These are phyloP conservation scores for Trichomonas tenax DNA, from an alignment of 208 protist species.

Conservation along the genomic window DNA sequence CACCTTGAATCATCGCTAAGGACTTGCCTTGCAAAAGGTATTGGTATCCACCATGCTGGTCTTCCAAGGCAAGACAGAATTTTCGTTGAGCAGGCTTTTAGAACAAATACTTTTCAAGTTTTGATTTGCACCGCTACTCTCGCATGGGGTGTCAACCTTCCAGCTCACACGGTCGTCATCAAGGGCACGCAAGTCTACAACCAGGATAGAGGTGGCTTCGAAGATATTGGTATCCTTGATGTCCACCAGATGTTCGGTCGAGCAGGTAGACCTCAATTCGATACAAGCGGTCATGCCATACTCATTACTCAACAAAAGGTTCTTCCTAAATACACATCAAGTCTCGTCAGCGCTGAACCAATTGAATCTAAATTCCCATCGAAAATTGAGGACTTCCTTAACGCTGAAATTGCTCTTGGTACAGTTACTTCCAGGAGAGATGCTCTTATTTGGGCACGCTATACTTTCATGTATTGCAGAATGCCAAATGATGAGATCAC, in stretches of 20 bases:
- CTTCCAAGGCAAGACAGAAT: slow-evolving; percentile 73
- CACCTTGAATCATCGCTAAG: slow-evolving; percentile 52
- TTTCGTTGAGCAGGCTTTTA: slow-evolving; percentile 90
- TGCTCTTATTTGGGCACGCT: slow-evolving; percentile 81
- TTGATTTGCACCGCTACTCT: slow-evolving; percentile 96
- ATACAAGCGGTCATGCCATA: slow-evolving; percentile 74
- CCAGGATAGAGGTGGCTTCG: slow-evolving; percentile 74
- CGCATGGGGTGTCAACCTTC: slow-evolving; percentile 99
- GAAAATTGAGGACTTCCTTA: slow-evolving; percentile 86
- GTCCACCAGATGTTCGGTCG: slow-evolving; percentile 98
- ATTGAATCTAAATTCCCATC: slow-evolving; percentile 92
- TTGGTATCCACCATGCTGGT: slow-evolving; percentile 98
- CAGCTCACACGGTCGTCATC: slow-evolving; percentile 98
- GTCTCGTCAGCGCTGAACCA: slow-evolving; percentile 94
- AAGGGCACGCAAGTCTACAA: slow-evolving; percentile 97
- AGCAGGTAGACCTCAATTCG: slow-evolving; percentile 81
- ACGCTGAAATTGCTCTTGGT: slow-evolving; percentile 92
- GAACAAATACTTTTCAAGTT: slow-evolving; percentile 65
- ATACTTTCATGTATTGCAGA: slow-evolving; percentile 90
- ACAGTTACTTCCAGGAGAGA: slow-evolving; percentile 74
- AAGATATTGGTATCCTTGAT: slow-evolving; percentile 85
- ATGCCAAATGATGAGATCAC: slow-evolving; percentile 74
- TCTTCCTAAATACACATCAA: slow-evolving; percentile 87
- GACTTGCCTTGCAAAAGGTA: slow-evolving; percentile 75
- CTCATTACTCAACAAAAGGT: slow-evolving; percentile 78